Evolutionary conservation across 1,139 yeast genomes (phyloP).

Genomic region (Oligophagozyma castellii): DNA sequence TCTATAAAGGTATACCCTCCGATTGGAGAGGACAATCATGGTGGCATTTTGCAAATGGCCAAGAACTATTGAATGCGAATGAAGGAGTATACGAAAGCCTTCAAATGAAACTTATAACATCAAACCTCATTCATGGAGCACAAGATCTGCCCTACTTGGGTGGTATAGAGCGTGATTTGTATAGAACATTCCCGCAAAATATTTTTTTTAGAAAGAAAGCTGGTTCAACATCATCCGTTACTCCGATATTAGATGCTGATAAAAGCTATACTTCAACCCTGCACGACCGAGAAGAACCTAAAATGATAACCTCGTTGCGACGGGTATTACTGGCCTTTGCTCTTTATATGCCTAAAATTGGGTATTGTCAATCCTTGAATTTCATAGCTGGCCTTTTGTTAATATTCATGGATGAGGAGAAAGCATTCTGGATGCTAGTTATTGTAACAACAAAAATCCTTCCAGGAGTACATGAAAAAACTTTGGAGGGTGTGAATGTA

Average conservation of each 20-base stretch:
- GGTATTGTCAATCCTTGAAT: conserved; percentile 90
- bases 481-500: conserved; percentile 84
- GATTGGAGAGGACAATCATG: conserved; percentile 97
- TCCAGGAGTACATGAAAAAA: conserved; percentile 85
- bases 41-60: conserved; percentile 86
- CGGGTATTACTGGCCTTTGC: conserved; percentile 78
- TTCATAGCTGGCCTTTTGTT: conserved; percentile 78
- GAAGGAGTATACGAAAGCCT: conserved; percentile 53
- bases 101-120: not conserved
- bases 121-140: not conserved
- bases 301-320: conserved; percentile 57
- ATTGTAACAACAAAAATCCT: conserved; percentile 72
- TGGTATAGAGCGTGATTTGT: conserved; percentile 81
- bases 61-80: conserved; percentile 55
- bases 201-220: conserved; percentile 34
- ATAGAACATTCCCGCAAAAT: conserved; percentile 92
- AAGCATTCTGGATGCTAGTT: conserved; percentile 90
- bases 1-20: conserved; percentile 86
- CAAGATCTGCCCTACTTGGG: conserved; percentile 37
- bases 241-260: too few species aligned
- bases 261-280: too few species aligned
- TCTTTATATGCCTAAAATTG: conserved; percentile 75
- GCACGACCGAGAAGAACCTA: conserved; percentile 34
- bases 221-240: too few species aligned
- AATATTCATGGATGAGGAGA: conserved; percentile 77